Conservation (phyloP, 495 filamentous ascomycete species). For the Podospora comata region DNA sequence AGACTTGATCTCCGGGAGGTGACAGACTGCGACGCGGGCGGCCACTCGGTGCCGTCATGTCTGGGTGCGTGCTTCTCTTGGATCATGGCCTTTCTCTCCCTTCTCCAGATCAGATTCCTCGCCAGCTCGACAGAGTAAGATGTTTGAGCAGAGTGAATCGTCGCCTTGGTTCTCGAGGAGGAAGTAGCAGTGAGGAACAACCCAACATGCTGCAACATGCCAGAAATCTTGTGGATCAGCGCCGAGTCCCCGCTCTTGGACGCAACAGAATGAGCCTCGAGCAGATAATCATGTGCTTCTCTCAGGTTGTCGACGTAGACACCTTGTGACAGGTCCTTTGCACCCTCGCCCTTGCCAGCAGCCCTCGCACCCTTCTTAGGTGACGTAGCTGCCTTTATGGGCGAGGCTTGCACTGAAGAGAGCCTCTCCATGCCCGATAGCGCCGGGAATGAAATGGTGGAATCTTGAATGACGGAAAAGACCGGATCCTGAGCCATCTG, state of each 20-base stretch:
- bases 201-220: conserved; percentile 57
- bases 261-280: conserved; percentile 54
- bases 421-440: conserved; percentile 38
- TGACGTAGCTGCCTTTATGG: conserved; percentile 26
- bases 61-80: conserved; percentile 34
- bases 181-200: conserved; percentile 62
- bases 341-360: conserved; percentile 17
- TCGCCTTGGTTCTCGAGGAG: conserved; percentile 40
- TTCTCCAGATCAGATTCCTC: conserved; percentile 56
- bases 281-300: conserved; percentile 58
- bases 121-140: conserved; percentile 61
- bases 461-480: conserved; percentile 86
- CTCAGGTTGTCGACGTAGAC: conserved; percentile 57
- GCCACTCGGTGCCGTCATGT: conserved; percentile 32
- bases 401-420: conserved; percentile 20
- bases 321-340: conserved; percentile 33
- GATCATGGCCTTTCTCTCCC: conserved; percentile 55
- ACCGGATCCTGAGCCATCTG: conserved; percentile 75
- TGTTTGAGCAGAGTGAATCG: conserved; percentile 56
- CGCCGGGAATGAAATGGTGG: conserved; percentile 79
- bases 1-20: conserved; percentile 35
- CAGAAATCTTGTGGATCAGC: conserved; percentile 56
- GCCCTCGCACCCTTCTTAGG: conserved; percentile 25
- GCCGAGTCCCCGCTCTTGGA: conserved; percentile 43
- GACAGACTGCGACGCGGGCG: conserved; percentile 24